phyloP scores from a whole-genome alignment of 352 stramenopile genomes.

The Globisporangium barbulae region DNA sequence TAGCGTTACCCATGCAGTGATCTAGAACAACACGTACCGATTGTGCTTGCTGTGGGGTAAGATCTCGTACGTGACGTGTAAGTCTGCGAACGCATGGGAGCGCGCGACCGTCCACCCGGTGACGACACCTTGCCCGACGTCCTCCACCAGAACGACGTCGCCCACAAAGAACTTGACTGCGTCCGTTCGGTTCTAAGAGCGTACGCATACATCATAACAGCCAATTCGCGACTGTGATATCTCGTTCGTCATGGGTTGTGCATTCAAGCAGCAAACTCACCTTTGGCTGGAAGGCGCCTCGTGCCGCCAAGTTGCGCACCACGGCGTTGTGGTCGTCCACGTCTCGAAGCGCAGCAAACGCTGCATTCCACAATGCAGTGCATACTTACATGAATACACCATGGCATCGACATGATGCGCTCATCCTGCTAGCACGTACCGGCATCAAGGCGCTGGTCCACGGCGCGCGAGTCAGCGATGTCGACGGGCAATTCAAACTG shows the following conservation, averaged over 20 bases:
- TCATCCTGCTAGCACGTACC: constrained; percentile 19
- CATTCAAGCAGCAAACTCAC: constrained; percentile 20
- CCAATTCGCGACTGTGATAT: background rate
- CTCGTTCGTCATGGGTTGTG: background rate
- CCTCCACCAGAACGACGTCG: constrained; percentile 64
- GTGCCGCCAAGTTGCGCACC: constrained; percentile 37
- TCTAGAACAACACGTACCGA: constrained; percentile 25
- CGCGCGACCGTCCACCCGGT: constrained; percentile 48
- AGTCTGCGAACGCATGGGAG: constrained; percentile 31
- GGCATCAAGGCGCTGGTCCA: constrained; percentile 50
- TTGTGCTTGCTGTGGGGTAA: constrained; percentile 52
- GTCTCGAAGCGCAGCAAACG: constrained; percentile 48
- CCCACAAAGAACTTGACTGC: constrained; percentile 56
- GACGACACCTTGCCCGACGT: constrained; percentile 53
- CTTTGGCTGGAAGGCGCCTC: constrained; percentile 48
- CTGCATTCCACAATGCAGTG: constrained; percentile 13
- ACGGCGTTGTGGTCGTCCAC: constrained; percentile 76
- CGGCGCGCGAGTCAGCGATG: constrained; percentile 18
- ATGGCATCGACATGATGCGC: background rate
- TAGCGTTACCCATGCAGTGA: too few species aligned
- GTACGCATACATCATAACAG: background rate
- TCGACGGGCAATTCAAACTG: constrained; percentile 46
- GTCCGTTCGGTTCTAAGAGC: constrained; percentile 39
- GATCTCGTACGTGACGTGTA: constrained; percentile 65
- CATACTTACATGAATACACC: background rate